A percentile compares a stretch with the other conserved stretches of the same genome.
Conservation (phyloP, 192 early-diverging fungal species). For the Thoreauomyces humboldtii region DNA sequence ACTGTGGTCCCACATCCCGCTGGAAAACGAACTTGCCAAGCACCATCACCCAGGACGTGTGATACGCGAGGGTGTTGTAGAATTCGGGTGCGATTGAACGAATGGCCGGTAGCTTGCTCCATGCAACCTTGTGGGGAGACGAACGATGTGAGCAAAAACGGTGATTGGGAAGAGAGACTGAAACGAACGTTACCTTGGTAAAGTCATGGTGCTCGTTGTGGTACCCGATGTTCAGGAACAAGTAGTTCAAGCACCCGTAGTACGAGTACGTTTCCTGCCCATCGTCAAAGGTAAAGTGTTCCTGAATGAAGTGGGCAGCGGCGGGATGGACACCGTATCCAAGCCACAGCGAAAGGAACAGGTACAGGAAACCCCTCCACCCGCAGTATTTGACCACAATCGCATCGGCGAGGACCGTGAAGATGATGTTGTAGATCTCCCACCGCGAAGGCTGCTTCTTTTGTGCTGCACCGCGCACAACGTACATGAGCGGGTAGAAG, state of each 20-base stretch:
- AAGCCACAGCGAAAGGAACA: conserved; percentile 47
- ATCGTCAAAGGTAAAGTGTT: conserved; percentile 93
- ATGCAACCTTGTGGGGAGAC: conserved; percentile 61
- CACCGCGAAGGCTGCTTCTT: conserved; percentile 37
- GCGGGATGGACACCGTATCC: conserved; percentile 89
- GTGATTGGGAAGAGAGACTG: background rate
- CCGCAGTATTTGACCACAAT: conserved; percentile 41
- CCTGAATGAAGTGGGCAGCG: conserved; percentile 95
- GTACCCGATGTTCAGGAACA: conserved; percentile 93
- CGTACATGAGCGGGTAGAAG: conserved; percentile 85
- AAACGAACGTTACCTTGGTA: conserved; percentile 45
- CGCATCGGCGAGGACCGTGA: conserved; percentile 35
- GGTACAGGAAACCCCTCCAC: conserved; percentile 41
- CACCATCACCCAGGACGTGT: conserved; percentile 83
- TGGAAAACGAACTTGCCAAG: conserved; percentile 78
- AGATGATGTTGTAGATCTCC: conserved; percentile 42
- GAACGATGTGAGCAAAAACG: background rate
- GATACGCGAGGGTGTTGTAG: conserved; percentile 80
- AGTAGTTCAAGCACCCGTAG: conserved; percentile 84
- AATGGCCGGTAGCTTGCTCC: conserved; percentile 80
- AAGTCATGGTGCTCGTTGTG: conserved; percentile 99
- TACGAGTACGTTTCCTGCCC: conserved; percentile 97
- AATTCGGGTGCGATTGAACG: conserved; percentile 82
- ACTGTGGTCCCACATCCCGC: conserved; percentile 74
- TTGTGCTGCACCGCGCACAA: conserved; percentile 64